Evolutionary conservation across 257 asterid genomes (phyloP).

Genomic region (Nicotiana attenuata): DNA sequence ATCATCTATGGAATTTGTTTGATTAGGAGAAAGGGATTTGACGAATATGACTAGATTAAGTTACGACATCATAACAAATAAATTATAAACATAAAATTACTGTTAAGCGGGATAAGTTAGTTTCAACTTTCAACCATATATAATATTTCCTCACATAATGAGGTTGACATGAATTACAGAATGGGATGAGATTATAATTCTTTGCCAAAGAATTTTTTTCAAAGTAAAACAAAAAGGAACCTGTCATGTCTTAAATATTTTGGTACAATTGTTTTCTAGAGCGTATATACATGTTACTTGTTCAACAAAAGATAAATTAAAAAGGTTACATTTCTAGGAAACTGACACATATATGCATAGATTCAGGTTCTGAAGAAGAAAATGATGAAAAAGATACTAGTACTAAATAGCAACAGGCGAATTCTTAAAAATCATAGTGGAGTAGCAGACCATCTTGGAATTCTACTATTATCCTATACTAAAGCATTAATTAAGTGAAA

Average conservation of each 20-base stretch:
- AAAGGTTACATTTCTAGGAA: neutral
- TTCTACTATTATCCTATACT: too few species aligned
- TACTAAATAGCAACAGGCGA: too few species aligned
- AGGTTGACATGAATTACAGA: neutral
- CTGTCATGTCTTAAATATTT: neutral
- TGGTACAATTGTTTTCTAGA: too few species aligned
- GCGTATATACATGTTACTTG: neutral
- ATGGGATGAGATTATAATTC: neutral
- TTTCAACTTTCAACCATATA: neutral
- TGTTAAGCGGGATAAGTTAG: neutral
- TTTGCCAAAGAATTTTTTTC: neutral
- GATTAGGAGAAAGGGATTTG: too few species aligned
- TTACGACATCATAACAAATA: too few species aligned
- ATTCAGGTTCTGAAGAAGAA: neutral
- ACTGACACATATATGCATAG: neutral
- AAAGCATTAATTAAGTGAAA: too few species aligned
- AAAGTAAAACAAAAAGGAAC: neutral
- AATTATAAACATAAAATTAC: too few species aligned
- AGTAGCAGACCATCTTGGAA: too few species aligned
- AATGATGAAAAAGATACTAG: neutral
- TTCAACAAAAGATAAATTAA: neutral
- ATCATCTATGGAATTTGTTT: too few species aligned
- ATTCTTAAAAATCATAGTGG: too few species aligned
- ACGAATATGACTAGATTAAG: too few species aligned
- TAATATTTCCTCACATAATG: neutral